Evolutionary conservation across 257 asterid genomes (phyloP), one percentile per base, ranked within the genome.

Genomic region (Ophiorrhiza pumila): DNA sequence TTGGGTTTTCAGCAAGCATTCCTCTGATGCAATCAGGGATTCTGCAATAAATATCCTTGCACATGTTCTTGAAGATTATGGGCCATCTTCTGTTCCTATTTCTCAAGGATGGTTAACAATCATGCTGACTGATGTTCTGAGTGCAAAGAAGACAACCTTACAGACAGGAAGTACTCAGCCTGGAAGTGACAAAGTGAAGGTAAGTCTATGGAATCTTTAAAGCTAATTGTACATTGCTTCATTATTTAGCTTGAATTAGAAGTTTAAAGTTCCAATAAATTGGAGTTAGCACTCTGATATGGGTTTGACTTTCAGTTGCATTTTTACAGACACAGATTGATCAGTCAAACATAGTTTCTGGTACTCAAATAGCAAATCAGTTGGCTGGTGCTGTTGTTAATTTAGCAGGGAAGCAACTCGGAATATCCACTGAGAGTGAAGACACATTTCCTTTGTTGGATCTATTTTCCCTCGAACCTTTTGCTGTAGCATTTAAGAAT

Each of bases 71-170:
- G 97, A 95, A 81, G 99, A 92, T 82, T 95, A 88, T 80, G 99
- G 99, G 69, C 98, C 98, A 69, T 92, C 97, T 42, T 84, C 97
- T 46, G 50, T 95, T 60, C 91, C 95, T 34, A 92, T 92, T 74
- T 92, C 99, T 82, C 99, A 95, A 83, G 99, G 93, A 81, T 95
- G 99, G 99, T 83, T 95, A 79, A 87, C 94, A 74, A 69, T 95
- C 71, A 81, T 92, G 81, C 82, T 95, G 53, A 81, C 85, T 23
- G 96, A 95, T 78, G 73, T 87, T 76, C 84, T 95, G 69, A 86
- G 77, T 80, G 81, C 80, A 84, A 89, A 83, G 83, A 95, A 90
- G 76, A 80, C 79, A 49, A 73, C 85, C 56, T 82, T 87, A 80
- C 35, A 78, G 53, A 85, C 87, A 80, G 98, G 83, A 80, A 91